Percentiles rank a stretch among this genome's conserved stretches.
phyloP scores from a whole-genome alignment of 768 basidiomycete genomes.

The Lactarius trivialis region DNA sequence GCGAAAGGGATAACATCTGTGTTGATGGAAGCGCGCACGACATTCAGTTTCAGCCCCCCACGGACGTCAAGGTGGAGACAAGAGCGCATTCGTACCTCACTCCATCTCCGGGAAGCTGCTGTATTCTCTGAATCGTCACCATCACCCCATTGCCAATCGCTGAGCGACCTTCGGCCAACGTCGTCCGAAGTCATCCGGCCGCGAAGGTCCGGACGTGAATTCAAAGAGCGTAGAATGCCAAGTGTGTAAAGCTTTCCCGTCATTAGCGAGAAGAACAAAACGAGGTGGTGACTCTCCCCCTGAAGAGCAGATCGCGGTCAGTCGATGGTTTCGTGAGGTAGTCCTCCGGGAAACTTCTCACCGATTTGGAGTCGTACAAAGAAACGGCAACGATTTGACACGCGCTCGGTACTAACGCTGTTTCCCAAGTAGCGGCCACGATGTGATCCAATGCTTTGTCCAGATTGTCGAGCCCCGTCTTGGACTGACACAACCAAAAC shows the following conservation, averaged over 20 bases:
- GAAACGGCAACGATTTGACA: constrained; percentile 30
- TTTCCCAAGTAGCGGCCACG: constrained; percentile 37
- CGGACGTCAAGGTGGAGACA: not conserved
- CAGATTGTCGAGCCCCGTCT: constrained; percentile 29
- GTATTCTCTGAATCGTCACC: constrained; percentile 17
- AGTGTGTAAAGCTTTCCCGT: constrained; percentile 43
- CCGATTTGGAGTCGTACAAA: constrained; percentile 31
- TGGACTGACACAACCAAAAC: constrained; percentile 37
- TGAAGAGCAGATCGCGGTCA: not conserved
- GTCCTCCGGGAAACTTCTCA: constrained; percentile 22
- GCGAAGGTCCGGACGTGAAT: constrained; percentile 28
- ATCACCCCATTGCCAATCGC: constrained; percentile 33
- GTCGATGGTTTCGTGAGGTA: not conserved
- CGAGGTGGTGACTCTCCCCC: constrained; percentile 26
- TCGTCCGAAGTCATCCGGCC: constrained; percentile 35
- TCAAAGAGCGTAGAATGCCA: constrained; percentile 28
- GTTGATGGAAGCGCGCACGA: no score
- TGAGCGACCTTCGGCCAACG: constrained; percentile 38
- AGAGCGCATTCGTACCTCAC: constrained; percentile 8
- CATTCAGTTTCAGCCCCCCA: not conserved
- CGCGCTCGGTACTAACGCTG: constrained; percentile 32
- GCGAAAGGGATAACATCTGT: constrained; percentile 7
- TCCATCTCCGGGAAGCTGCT: constrained; percentile 5
- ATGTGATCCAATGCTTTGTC: constrained; percentile 37
- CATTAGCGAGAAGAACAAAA: constrained; percentile 43